phyloP scores from a whole-genome alignment of 192 early-diverging fungal genomes.

The Rhizophlyctis rosea region DNA sequence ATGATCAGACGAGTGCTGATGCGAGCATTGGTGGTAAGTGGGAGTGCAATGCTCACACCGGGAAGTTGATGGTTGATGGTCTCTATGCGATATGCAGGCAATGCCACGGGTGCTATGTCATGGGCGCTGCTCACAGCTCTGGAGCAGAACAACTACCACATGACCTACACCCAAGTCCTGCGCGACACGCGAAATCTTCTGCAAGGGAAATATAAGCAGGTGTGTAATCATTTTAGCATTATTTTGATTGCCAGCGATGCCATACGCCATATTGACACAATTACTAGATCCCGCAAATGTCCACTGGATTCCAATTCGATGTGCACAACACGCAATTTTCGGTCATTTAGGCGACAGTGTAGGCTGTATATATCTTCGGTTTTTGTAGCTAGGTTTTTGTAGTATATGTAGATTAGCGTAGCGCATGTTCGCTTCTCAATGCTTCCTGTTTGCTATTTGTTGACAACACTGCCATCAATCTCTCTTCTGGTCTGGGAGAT shows the following conservation, averaged over 20 bases:
- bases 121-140: conserved; percentile 59
- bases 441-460: no score
- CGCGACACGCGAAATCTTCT: conserved; percentile 29
- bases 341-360: conserved; percentile 21
- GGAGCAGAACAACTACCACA: conserved; percentile 16
- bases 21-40: conserved; percentile 51
- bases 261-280: no score
- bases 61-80: neutral
- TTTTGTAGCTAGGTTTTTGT: no score
- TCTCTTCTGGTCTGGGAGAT: no score
- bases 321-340: conserved; percentile 31
- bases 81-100: conserved; percentile 14
- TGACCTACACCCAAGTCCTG: conserved; percentile 53
- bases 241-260: no score
- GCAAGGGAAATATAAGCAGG: conserved; percentile 43
- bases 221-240: no score
- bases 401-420: no score
- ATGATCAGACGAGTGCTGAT: conserved; percentile 74
- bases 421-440: no score
- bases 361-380: no score
- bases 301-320: conserved; percentile 40
- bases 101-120: conserved; percentile 65
- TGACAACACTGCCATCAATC: no score
- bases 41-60: neutral
- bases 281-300: conserved; percentile 47